Percentiles rank a stretch among this genome's conserved stretches.
phyloP scores from a whole-genome alignment of 192 early-diverging fungal species.

The Mortierella alpina region DNA sequence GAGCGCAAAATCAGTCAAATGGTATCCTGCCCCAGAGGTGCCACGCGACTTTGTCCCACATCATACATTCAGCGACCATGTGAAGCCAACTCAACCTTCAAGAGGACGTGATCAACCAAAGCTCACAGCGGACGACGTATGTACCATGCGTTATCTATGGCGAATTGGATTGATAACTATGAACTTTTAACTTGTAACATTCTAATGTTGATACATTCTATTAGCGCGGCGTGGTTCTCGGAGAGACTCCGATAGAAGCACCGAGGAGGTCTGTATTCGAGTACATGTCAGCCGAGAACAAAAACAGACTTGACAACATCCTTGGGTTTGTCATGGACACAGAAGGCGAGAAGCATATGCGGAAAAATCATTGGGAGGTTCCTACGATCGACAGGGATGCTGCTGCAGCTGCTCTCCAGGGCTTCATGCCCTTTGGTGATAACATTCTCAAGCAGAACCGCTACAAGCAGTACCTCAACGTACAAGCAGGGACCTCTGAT shows the following conservation, averaged over 20 bases:
- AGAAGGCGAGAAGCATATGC: constrained; percentile 42
- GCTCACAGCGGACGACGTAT: constrained; percentile 50
- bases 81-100: not conserved
- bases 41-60: constrained; percentile 35
- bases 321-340: constrained; percentile 55
- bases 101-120: constrained; percentile 10
- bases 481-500: constrained; percentile 63
- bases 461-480: constrained; percentile 77
- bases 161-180: not conserved
- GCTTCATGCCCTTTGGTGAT: constrained; percentile 84
- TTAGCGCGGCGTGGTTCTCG: constrained; percentile 72
- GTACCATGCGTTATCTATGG: not conserved
- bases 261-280: constrained; percentile 79
- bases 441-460: constrained; percentile 77
- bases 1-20: constrained; percentile 52
- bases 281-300: constrained; percentile 71
- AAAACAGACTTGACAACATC: constrained; percentile 69
- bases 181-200: not conserved
- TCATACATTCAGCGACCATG: constrained; percentile 13
- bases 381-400: constrained; percentile 70
- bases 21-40: constrained; percentile 52
- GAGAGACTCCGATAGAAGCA: constrained; percentile 74
- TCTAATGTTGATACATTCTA: constrained; percentile 32
- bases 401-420: constrained; percentile 75
- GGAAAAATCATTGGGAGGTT: constrained; percentile 47